Evolutionary conservation across 163 green algal genomes (phyloP), one percentile per base, ranked within the genome.

Genomic region (Chlamydomonas reinhardtii): DNA sequence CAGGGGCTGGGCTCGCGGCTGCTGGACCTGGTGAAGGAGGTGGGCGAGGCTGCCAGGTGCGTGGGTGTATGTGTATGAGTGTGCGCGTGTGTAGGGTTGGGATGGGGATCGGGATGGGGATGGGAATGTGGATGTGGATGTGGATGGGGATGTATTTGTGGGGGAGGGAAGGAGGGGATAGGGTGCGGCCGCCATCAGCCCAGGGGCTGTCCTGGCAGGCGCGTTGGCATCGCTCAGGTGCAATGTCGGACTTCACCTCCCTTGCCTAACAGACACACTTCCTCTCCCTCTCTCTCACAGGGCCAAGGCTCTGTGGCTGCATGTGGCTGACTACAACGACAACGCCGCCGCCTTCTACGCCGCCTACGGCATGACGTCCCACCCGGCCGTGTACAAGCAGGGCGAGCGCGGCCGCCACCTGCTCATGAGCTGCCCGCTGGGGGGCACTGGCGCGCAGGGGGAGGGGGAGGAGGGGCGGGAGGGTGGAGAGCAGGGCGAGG

Each of bases 271-370:
- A 16, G 43, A 16, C 43, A 16, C 43, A 54, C 43, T 54, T 56
- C 6, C 48, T 56, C 48, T 4, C 22, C 77, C 54, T 31, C 34
- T 20, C 62, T 43, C 52, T 62, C 20, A 20, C 35, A 91, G 88
- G 35, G 81, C 77, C 59, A 76, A 68, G 25, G 73, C 83, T 56
- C 54, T 89, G 59, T 86, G 85, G 78, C 73, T 92, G 37, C 80
- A 86, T 29, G 88, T 92, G 35, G 88, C 88, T 1, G 83, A 90
- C 29, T 90, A 82, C 77, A 92, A 92, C 59, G 73, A 83, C 37
- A 86, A 83, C 59, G 88, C 78, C 20, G 43, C 86, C 14, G 74
- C 83, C 9, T 92, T 92, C 66, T 92, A 92, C 69, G 20, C 35
- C 9, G 11, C 29, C 24, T 88, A 83, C 69, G 88, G 88, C 61